These are phyloP conservation scores for Colletotrichum tropicale DNA, from an alignment of 2,329 filamentous ascomycete genomes.

Conservation along the genomic window DNA sequence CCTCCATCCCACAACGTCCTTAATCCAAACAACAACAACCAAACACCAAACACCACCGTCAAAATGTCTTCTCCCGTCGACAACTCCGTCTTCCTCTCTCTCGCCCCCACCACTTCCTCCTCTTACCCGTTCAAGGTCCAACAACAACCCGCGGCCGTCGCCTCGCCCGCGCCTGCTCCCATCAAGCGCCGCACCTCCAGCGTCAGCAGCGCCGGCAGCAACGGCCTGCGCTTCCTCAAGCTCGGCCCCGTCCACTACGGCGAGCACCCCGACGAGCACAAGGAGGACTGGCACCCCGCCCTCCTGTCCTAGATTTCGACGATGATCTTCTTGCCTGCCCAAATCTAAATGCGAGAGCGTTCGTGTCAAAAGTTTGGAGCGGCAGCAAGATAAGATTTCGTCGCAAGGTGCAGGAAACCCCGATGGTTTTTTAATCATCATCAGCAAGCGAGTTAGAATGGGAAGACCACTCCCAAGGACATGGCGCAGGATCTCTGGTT, in stretches of 20 bases:
- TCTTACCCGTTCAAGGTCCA: slow-evolving; percentile 52
- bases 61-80: slow-evolving; percentile 21
- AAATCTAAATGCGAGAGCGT: background rate
- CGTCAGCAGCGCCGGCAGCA: slow-evolving; percentile 49
- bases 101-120: slow-evolving; percentile 62
- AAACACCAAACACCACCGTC: background rate
- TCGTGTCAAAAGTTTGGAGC: background rate
- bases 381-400: background rate
- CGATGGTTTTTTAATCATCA: background rate
- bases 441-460: slow-evolving; percentile 1
- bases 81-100: slow-evolving; percentile 52
- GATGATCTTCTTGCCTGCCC: background rate
- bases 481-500: background rate
- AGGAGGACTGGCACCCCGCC: slow-evolving; percentile 35
- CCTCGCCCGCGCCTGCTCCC: slow-evolving; percentile 32
- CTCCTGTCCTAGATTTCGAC: background rate
- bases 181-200: slow-evolving; percentile 56
- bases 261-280: slow-evolving; percentile 61
- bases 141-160: slow-evolving; percentile 33
- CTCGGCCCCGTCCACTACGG: slow-evolving; percentile 69
- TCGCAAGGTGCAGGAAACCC: slow-evolving; percentile 5
- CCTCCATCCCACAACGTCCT: background rate
- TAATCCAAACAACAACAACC: background rate
- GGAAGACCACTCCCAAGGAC: background rate
- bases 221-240: slow-evolving; percentile 60